Conservation (phyloP, 306 rosid species). For the Senna tora region DNA sequence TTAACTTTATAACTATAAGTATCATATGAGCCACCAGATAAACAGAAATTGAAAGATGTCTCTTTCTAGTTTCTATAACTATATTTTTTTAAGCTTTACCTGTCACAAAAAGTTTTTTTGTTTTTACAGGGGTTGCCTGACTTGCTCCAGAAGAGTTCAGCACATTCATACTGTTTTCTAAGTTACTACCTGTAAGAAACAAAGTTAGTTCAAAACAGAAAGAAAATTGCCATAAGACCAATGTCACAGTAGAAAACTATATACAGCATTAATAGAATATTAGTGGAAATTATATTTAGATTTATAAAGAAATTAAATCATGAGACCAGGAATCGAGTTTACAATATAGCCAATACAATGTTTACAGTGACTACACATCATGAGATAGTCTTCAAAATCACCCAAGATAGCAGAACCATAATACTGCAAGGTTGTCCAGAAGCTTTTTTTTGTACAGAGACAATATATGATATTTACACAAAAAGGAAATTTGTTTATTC, state of each 20-base stretch:
- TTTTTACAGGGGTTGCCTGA: slow-evolving; percentile 40
- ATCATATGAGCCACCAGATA: slow-evolving; percentile 7
- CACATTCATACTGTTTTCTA: slow-evolving; percentile 37
- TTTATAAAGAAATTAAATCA: slow-evolving; percentile 20
- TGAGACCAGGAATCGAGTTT: background rate
- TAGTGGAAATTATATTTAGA: background rate
- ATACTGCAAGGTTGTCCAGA: background rate
- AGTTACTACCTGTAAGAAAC: slow-evolving; percentile 42
- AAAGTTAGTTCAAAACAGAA: slow-evolving; percentile 24
- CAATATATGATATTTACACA: background rate
- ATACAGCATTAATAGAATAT: background rate
- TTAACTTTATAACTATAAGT: slow-evolving; percentile 1
- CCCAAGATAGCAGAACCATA: too few relatives aligned
- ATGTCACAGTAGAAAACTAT: slow-evolving; percentile 15
- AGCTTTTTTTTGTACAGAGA: background rate
- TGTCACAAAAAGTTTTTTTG: slow-evolving; percentile 58
- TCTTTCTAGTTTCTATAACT: background rate
- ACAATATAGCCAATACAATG: background rate
- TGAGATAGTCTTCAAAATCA: too few relatives aligned
- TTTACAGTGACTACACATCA: background rate
- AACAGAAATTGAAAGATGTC: slow-evolving; percentile 2
- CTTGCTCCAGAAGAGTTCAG: slow-evolving; percentile 39
- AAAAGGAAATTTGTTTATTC: background rate
- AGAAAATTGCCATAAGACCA: slow-evolving; percentile 16
- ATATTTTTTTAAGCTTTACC: slow-evolving; percentile 36